These are phyloP conservation scores for Cyclotella choctawhatcheeana DNA, from an alignment of 108 stramenopile species.

Conservation along the genomic window DNA sequence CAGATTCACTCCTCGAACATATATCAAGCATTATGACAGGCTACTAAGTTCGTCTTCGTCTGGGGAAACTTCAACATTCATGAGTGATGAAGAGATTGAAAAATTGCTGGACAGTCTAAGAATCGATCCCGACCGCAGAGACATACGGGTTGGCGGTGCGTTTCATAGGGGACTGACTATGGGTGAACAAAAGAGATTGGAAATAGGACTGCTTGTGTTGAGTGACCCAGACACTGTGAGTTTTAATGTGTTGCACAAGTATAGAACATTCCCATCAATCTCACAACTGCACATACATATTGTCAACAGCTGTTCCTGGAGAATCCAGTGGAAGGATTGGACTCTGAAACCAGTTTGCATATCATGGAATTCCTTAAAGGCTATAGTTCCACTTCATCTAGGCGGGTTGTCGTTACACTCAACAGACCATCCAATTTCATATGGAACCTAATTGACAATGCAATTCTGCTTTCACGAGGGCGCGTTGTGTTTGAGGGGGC, in stretches of 20 bases:
- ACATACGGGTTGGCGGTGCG: constrained; percentile 70
- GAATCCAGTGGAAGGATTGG: constrained; percentile 43
- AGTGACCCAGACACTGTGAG: constrained; percentile 37
- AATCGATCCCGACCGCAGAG: constrained; percentile 53
- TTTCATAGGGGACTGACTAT: constrained; percentile 71
- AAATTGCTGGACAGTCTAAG: constrained; percentile 41
- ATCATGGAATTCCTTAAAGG: constrained; percentile 65
- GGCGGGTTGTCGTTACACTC: constrained; percentile 65
- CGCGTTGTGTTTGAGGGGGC: constrained; percentile 60
- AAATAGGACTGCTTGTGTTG: constrained; percentile 73
- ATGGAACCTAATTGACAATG: constrained; percentile 66
- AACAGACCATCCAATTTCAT: constrained; percentile 59
- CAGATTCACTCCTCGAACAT: constrained; percentile 61
- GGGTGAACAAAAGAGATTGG: constrained; percentile 80
- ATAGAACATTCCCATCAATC: background rate
- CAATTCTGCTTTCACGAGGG: constrained; percentile 57
- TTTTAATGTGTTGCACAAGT: background rate
- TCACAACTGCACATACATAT: background rate
- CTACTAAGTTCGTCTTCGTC: constrained; percentile 15
- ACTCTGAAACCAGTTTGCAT: constrained; percentile 58
- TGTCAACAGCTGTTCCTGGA: constrained; percentile 14
- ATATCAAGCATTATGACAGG: constrained; percentile 62
- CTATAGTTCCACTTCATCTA: constrained; percentile 43
- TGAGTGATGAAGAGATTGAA: constrained; percentile 33
- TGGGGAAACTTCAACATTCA: background rate